Evolutionary conservation across 495 filamentous ascomycete species (phyloP).

Genomic region (Hypomontagnella submonticulosa): DNA sequence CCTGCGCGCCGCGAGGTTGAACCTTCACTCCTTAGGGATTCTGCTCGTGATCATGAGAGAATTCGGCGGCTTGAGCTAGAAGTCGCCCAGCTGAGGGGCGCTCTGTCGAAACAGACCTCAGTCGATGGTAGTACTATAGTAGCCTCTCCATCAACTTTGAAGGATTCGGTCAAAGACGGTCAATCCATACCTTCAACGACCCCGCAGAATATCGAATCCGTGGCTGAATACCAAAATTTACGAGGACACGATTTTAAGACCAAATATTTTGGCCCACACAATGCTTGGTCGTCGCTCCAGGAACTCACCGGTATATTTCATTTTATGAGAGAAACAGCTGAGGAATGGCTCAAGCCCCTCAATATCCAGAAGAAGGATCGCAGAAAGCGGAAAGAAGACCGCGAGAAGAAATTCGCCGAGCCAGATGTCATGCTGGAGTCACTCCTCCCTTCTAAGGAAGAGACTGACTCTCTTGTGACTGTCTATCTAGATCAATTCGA

Average conservation of each 20-base stretch:
- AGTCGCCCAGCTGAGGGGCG: constrained; percentile 57
- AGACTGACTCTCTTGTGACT: constrained; percentile 59
- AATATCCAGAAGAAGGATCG: constrained; percentile 51
- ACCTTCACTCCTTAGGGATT: constrained; percentile 29
- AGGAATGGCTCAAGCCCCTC: constrained; percentile 50
- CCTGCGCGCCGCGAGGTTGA: constrained; percentile 40
- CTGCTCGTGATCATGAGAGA: constrained; percentile 55
- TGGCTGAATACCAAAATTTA: constrained; percentile 44
- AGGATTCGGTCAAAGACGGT: constrained; percentile 45
- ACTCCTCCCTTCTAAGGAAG: constrained; percentile 57
- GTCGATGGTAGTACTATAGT: constrained; percentile 50
- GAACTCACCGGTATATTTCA: constrained; percentile 56
- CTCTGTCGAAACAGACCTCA: constrained; percentile 53
- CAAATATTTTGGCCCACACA: constrained; percentile 61
- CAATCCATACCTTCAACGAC: constrained; percentile 40
- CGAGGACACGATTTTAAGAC: constrained; percentile 56
- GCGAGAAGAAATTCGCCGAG: constrained; percentile 51
- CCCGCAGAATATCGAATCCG: constrained; percentile 32
- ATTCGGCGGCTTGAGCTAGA: constrained; percentile 63
- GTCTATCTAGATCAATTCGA: constrained; percentile 61
- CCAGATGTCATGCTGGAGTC: constrained; percentile 45
- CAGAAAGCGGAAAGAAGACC: constrained; percentile 42
- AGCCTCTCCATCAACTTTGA: constrained; percentile 45
- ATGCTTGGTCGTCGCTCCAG: constrained; percentile 52
- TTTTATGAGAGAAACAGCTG: constrained; percentile 49